phyloP scores from a whole-genome alignment of 352 stramenopile species.

The Globisporangium orthogonon region DNA sequence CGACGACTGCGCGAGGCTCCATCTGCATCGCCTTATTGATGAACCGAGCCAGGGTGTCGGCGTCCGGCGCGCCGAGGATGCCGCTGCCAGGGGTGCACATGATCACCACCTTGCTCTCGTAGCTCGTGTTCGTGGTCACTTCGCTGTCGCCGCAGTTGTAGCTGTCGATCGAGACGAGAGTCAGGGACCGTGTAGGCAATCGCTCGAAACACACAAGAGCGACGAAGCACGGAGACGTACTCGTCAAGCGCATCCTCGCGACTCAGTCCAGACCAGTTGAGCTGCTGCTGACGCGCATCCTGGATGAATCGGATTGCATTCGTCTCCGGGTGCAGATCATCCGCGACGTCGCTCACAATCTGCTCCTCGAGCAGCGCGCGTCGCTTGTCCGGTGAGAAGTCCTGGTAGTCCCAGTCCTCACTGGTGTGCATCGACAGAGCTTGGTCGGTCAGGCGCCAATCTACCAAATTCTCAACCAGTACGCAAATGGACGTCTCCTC shows the following conservation, averaged over 20 bases:
- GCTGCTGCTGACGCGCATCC: conserved; percentile 14
- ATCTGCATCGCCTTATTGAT: conserved; percentile 32
- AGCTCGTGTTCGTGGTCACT: conserved; percentile 12
- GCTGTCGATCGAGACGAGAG: conserved; percentile 7
- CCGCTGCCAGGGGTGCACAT: conserved; percentile 40
- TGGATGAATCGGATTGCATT: conserved; percentile 29
- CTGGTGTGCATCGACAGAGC: conserved; percentile 10
- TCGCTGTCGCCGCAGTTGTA: conserved; percentile 18
- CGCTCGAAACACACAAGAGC: neutral
- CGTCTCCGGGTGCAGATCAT: conserved; percentile 28
- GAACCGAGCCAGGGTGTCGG: conserved; percentile 38
- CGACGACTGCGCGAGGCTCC: conserved; percentile 18
- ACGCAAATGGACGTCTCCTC: too few relatives aligned
- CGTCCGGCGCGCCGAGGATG: conserved; percentile 48
- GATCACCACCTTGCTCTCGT: conserved; percentile 40
- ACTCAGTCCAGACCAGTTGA: conserved; percentile 39
- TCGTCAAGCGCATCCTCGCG: conserved; percentile 37
- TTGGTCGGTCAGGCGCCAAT: too few relatives aligned
- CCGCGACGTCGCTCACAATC: conserved; percentile 26
- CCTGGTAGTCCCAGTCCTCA: conserved; percentile 69
- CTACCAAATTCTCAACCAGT: too few relatives aligned
- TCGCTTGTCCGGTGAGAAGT: conserved; percentile 62
- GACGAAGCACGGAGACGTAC: conserved; percentile 19
- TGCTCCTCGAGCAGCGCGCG: conserved; percentile 49
- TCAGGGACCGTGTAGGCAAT: too few relatives aligned